A percentile compares a stretch with the other conserved stretches of the same genome.
phyloP scores from a whole-genome alignment of 441 rosid species.

The Kokia cookei region DNA sequence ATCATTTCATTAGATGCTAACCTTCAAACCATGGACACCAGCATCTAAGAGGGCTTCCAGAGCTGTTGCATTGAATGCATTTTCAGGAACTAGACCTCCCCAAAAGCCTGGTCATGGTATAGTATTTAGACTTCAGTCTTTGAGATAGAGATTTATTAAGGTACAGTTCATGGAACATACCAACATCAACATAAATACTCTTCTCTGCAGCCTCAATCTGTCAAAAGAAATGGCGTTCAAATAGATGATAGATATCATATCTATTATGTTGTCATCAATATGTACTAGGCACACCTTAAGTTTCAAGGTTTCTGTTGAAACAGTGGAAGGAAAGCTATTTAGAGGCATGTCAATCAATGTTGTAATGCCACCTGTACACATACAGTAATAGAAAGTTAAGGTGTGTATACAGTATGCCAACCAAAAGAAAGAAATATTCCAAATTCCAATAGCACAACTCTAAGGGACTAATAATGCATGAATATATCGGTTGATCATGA shows the following conservation, averaged over 20 bases:
- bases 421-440: slow-evolving; percentile 4
- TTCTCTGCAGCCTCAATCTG: slow-evolving; percentile 73
- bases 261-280: neutral
- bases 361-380: slow-evolving; percentile 75
- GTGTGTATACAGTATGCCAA: neutral
- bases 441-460: neutral
- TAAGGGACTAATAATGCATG: neutral
- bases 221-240: neutral
- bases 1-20: slow-evolving; percentile 17
- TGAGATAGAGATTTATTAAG: slow-evolving; percentile 12
- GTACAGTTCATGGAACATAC: slow-evolving; percentile 37
- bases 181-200: slow-evolving; percentile 79
- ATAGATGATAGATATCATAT: slow-evolving; percentile 6
- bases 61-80: slow-evolving; percentile 67
- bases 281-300: slow-evolving; percentile 49
- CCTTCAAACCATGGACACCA: slow-evolving; percentile 96
- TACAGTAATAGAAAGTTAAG: neutral
- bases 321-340: slow-evolving; percentile 73
- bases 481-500: neutral
- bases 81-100: slow-evolving; percentile 97
- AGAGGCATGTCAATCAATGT: slow-evolving; percentile 93
- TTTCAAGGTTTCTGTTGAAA: slow-evolving; percentile 68
- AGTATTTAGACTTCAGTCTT: neutral
- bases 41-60: slow-evolving; percentile 71
- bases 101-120: slow-evolving; percentile 65